These are phyloP conservation scores for Nemophila menziesii DNA, from an alignment of 257 asterid genomes.

Conservation along the genomic window DNA sequence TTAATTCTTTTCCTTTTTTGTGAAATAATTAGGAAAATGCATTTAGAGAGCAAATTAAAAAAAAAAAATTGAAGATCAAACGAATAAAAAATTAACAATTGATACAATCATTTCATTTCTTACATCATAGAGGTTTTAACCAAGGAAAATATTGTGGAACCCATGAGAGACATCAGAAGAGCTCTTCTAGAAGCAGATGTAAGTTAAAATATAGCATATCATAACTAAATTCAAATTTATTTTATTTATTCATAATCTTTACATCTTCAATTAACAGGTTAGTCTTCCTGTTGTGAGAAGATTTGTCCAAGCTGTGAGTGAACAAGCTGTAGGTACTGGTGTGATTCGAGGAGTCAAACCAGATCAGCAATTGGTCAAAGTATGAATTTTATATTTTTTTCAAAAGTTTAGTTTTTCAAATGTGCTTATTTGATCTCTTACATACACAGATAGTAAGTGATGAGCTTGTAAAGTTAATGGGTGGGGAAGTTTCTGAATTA, in stretches of 20 bases:
- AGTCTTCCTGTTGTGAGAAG: conserved; percentile 98
- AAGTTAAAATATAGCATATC: conserved; percentile 15
- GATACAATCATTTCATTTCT: neutral
- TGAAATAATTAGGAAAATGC: neutral
- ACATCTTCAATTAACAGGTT: conserved; percentile 44
- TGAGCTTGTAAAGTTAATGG: conserved; percentile 89
- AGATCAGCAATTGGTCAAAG: conserved; percentile 97
- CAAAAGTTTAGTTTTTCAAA: too few relatives aligned
- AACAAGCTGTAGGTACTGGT: conserved; percentile 86
- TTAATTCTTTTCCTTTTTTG: neutral
- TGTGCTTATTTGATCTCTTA: conserved; percentile 1
- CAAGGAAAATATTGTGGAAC: conserved; percentile 89
- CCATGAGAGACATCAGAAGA: conserved; percentile 90
- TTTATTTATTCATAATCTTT: neutral
- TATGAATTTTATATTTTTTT: conserved; percentile 12
- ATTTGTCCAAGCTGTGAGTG: conserved; percentile 82
- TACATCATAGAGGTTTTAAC: conserved; percentile 64
- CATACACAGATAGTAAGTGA: conserved; percentile 58
- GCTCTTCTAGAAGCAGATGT: conserved; percentile 98
- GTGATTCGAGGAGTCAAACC: conserved; percentile 87
- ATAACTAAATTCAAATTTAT: too few relatives aligned
- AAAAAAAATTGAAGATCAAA: too few relatives aligned
- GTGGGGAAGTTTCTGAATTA: conserved; percentile 92
- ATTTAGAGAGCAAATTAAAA: neutral
- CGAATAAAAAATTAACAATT: too few relatives aligned